Conservation (phyloP, 1,284 basidiomycete genomes). For the Sparassis latifolia region DNA sequence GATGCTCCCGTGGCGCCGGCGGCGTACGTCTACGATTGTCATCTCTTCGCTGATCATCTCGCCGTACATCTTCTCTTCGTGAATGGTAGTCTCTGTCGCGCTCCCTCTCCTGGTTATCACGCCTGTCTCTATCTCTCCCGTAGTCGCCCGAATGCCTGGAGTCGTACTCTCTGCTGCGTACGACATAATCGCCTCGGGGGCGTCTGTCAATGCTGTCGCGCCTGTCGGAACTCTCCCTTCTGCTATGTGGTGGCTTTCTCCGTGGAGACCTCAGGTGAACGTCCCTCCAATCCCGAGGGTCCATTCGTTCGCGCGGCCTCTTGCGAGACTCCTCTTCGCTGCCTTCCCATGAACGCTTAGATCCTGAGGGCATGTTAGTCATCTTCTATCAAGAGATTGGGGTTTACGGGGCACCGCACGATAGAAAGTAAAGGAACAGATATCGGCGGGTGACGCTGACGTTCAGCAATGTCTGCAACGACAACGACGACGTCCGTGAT, state of each 20-base stretch:
- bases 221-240: constrained; percentile 26
- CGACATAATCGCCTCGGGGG: constrained; percentile 24
- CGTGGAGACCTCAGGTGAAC: constrained; percentile 48
- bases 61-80: constrained; percentile 9
- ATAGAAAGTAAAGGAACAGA: constrained; percentile 33
- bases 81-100: constrained; percentile 22
- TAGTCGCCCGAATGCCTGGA: constrained; percentile 31
- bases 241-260: constrained; percentile 28
- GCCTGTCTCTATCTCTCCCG: constrained; percentile 31
- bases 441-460: neutral
- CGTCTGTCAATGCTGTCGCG: constrained; percentile 26
- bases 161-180: constrained; percentile 29
- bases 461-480: too few species aligned
- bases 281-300: constrained; percentile 71
- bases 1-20: constrained; percentile 10
- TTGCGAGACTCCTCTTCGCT: constrained; percentile 42
- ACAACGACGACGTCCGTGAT: too few species aligned
- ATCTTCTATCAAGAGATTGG: constrained; percentile 52
- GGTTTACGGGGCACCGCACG: constrained; percentile 78
- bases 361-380: constrained; percentile 80
- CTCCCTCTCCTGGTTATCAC: constrained; percentile 20
- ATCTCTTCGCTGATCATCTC: constrained; percentile 11
- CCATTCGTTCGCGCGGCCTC: constrained; percentile 49
- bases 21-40: constrained; percentile 12
- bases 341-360: constrained; percentile 70